Evolutionary conservation across 2,329 filamentous ascomycete species (phyloP).

Genomic region (Alternaria postmessia): DNA sequence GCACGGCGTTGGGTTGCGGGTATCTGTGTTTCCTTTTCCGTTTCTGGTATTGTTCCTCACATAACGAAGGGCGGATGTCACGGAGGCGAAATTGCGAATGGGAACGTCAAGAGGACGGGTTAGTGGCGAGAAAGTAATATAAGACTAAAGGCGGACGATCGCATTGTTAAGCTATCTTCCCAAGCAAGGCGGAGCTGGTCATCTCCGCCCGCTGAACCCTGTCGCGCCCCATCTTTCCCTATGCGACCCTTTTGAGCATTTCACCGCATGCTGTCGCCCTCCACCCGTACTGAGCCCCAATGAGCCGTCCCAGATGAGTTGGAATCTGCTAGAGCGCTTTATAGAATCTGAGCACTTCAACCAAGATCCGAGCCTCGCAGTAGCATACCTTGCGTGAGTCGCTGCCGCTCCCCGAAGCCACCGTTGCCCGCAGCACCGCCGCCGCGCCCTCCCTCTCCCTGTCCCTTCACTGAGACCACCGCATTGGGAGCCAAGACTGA

Average conservation of each 20-base stretch:
- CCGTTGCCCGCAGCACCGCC: constrained; percentile 30
- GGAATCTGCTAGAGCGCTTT: constrained; percentile 89
- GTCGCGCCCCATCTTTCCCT: constrained; percentile 25
- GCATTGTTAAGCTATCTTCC: constrained; percentile 10
- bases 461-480: constrained; percentile 3
- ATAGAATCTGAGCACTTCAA: constrained; percentile 95
- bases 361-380: constrained; percentile 85
- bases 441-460: constrained; percentile 8
- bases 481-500: constrained; percentile 18
- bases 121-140: constrained; percentile 5
- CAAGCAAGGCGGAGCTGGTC: constrained; percentile 17
- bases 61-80: neutral
- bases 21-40: constrained; percentile 10
- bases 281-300: constrained; percentile 41
- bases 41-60: neutral
- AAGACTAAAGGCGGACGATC: neutral
- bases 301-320: constrained; percentile 62
- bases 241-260: constrained; percentile 32
- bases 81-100: neutral
- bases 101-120: neutral
- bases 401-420: constrained; percentile 33
- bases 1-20: constrained; percentile 14
- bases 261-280: constrained; percentile 20
- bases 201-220: constrained; percentile 24
- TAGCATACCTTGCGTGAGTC: constrained; percentile 86